Conservation (phyloP, 2,329 filamentous ascomycete species). For the Venturia nashicola region DNA sequence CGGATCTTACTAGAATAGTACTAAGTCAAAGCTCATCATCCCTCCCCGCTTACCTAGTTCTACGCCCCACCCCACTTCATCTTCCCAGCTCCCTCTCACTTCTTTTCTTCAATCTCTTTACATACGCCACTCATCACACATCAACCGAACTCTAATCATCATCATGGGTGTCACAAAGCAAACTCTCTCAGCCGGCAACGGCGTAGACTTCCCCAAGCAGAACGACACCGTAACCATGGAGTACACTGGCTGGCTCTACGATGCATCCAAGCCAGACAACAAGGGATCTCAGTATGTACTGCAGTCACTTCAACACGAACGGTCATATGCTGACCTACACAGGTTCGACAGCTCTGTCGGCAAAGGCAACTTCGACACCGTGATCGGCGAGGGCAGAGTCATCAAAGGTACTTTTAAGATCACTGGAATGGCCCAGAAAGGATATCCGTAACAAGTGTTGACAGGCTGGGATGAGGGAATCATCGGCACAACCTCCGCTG, state of each 20-base stretch:
- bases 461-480: constrained; percentile 57
- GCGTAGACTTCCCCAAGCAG: constrained; percentile 43
- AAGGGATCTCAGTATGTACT: constrained; percentile 37
- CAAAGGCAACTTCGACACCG: constrained; percentile 61
- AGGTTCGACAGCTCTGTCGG: constrained; percentile 80
- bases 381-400: constrained; percentile 72
- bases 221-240: constrained; percentile 75
- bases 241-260: constrained; percentile 82
- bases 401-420: constrained; percentile 58
- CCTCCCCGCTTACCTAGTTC: too few relatives aligned
- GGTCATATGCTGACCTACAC: constrained; percentile 4
- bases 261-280: constrained; percentile 44
- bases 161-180: constrained; percentile 55
- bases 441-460: background rate
- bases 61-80: too few relatives aligned
- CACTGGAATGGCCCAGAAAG: background rate
- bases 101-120: background rate
- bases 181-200: constrained; percentile 47
- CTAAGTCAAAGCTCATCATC: too few relatives aligned
- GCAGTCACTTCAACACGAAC: background rate
- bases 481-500: constrained; percentile 23
- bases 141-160: background rate
- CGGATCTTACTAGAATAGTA: too few relatives aligned
- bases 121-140: background rate
- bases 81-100: background rate